Percentiles rank a stretch among this genome's conserved stretches.
These are phyloP conservation scores for Yamadazyma paraphyllophila DNA, from an alignment of 805 yeast species.

Conservation along the genomic window DNA sequence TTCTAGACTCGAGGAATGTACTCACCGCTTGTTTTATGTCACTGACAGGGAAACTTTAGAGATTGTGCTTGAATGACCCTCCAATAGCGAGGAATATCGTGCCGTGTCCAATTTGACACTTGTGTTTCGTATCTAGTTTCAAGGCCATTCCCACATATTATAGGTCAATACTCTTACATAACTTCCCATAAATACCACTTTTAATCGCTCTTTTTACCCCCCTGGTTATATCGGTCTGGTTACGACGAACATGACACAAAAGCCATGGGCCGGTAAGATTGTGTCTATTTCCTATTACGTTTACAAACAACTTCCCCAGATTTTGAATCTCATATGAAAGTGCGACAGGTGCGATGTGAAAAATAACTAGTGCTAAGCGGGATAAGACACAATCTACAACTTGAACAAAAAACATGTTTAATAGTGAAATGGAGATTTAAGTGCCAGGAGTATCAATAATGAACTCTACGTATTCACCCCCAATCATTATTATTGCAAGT, in stretches of 20 bases:
- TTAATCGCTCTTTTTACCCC: too few relatives aligned
- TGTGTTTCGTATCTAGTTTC: too few relatives aligned
- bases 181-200: too few relatives aligned
- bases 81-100: too few relatives aligned
- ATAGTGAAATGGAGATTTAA: too few relatives aligned
- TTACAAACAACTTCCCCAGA: constrained; percentile 6
- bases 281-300: constrained; percentile 1
- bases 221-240: neutral
- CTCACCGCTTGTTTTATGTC: neutral
- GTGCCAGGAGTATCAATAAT: too few relatives aligned
- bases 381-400: neutral
- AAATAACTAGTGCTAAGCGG: neutral
- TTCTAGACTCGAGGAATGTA: neutral
- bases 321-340: constrained; percentile 7
- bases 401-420: too few relatives aligned
- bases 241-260: neutral
- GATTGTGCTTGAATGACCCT: neutral
- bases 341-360: constrained; percentile 3
- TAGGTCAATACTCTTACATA: too few relatives aligned
- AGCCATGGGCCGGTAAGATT: neutral
- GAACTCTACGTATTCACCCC: too few relatives aligned
- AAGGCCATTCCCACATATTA: too few relatives aligned
- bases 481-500: neutral
- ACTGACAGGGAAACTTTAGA: neutral
- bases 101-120: too few relatives aligned